Conservation (phyloP, 2,329 filamentous ascomycete species). For the Colletotrichum sp. region DNA sequence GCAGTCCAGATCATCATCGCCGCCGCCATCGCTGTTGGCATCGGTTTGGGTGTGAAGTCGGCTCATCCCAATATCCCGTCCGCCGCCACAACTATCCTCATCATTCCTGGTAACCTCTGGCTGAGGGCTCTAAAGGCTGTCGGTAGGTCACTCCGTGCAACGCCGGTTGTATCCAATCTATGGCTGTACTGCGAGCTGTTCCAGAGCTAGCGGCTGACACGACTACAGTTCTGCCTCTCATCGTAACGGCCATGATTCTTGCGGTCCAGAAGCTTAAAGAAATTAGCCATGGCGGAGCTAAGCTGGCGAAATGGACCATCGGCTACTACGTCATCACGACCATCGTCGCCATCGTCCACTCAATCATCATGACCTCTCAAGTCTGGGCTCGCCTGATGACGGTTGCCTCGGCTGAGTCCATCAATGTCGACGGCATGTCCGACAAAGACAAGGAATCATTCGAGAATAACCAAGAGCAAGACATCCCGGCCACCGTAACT, state of each 20-base stretch:
- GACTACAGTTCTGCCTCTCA: conserved; percentile 52
- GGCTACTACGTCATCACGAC: conserved; percentile 57
- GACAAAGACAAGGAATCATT: conserved; percentile 33
- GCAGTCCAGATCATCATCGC: conserved; percentile 55
- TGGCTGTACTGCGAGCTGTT: not conserved
- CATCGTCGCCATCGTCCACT: conserved; percentile 51
- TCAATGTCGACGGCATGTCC: conserved; percentile 31
- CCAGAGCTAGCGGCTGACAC: not conserved
- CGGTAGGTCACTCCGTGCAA: conserved; percentile 35
- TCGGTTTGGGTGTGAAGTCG: conserved; percentile 50
- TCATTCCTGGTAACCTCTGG: conserved; percentile 56
- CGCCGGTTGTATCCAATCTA: rapidly evolving
- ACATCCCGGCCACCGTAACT: conserved; percentile 48
- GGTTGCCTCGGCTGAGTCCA: conserved; percentile 34
- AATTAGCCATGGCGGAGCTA: conserved; percentile 47
- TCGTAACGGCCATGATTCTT: conserved; percentile 57
- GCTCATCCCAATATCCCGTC: conserved; percentile 47
- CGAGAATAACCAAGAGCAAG: conserved; percentile 35
- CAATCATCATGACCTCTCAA: conserved; percentile 48
- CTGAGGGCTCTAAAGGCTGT: conserved; percentile 52
- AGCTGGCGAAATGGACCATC: conserved; percentile 53
- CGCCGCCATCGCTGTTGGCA: conserved; percentile 52
- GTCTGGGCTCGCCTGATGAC: conserved; percentile 54
- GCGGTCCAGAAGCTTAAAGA: conserved; percentile 52
- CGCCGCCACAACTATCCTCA: conserved; percentile 45